These are phyloP conservation scores for Nakazawaea pomicola DNA, from an alignment of 805 yeast species.

Conservation along the genomic window DNA sequence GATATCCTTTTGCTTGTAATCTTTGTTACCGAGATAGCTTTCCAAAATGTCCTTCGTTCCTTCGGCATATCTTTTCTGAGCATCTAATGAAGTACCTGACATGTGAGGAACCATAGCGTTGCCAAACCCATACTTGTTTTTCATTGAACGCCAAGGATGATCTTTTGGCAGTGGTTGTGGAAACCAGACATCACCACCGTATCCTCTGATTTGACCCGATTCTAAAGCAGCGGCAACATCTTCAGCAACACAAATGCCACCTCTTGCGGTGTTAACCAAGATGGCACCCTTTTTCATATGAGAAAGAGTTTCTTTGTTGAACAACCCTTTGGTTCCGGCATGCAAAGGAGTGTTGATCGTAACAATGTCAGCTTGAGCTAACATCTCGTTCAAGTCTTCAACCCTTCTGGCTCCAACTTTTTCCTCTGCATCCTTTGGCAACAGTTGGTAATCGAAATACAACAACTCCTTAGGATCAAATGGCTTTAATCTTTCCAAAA, in stretches of 20 bases:
- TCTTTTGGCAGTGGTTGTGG: constrained; percentile 78
- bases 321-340: constrained; percentile 59
- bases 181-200: constrained; percentile 84
- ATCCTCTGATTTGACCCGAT: constrained; percentile 67
- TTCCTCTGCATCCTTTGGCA: constrained; percentile 53
- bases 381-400: constrained; percentile 57
- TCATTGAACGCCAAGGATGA: constrained; percentile 75
- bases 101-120: constrained; percentile 85
- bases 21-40: constrained; percentile 57
- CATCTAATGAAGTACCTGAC: constrained; percentile 76
- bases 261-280: constrained; percentile 77
- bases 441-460: constrained; percentile 70
- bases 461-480: constrained; percentile 71
- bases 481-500: constrained; percentile 64
- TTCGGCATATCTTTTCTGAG: constrained; percentile 66
- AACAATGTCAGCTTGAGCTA: constrained; percentile 63
- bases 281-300: constrained; percentile 72
- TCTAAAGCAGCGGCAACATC: constrained; percentile 72
- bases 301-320: constrained; percentile 60
- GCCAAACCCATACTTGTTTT: constrained; percentile 64
- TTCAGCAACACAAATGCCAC: constrained; percentile 69
- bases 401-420: constrained; percentile 58
- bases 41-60: constrained; percentile 66
- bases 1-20: constrained; percentile 73
- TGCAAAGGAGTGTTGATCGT: constrained; percentile 78